Base-by-base conservation (phyloP, 371 early-diverging fungal genomes). In the Mortierella sp. region DNA sequence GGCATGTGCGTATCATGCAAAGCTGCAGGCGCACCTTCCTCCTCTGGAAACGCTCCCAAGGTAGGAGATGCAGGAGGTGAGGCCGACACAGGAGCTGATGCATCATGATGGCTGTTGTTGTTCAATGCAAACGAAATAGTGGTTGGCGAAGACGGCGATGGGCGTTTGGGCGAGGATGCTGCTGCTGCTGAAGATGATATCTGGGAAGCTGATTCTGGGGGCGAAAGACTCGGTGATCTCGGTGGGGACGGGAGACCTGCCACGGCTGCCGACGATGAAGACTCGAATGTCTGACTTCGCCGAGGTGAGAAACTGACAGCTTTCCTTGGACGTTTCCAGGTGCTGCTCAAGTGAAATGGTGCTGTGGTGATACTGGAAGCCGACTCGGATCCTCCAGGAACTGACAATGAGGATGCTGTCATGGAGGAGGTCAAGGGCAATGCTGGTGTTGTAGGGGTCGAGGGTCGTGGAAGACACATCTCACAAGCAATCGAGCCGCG, bases 401-500 rank as follows among this genome's bases (percentile, higher is more conserved):
- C n/a, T n/a, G n/a, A n/a, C n/a, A n/a, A n/a, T n/a, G n/a, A n/a
- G n/a, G n/a, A n/a, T n/a, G n/a, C n/a, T n/a, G n/a, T n/a, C n/a
- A n/a, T n/a, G n/a, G n/a, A n/a, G 34, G 34, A 34, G 10, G 7
- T 10, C 7, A 34, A 43, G 31, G 22, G 29, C 3, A 40, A 14
- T 27, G 5, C 43, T 21, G 41, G 28, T 4, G 52, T 17, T n/a
- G 46, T 14, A 29, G n/a, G 43, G 3, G 29, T 24, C 14, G 48
- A 6, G 9, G 53, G 41, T 8, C 43, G 43, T 24, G 51, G 71
- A 28, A 47, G 61, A 34, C 74, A 73, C 56, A 67, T 50, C 21
- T 62, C 52, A 49, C 74, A 73, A 29, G 46, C 51, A 31, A 59
- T 34, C 5, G 74, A 67, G 19, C 74, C 74, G 56, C 67, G 34